Base-by-base conservation (phyloP, 2,329 filamentous ascomycete genomes). In the Leptographium radiaticola region DNA sequence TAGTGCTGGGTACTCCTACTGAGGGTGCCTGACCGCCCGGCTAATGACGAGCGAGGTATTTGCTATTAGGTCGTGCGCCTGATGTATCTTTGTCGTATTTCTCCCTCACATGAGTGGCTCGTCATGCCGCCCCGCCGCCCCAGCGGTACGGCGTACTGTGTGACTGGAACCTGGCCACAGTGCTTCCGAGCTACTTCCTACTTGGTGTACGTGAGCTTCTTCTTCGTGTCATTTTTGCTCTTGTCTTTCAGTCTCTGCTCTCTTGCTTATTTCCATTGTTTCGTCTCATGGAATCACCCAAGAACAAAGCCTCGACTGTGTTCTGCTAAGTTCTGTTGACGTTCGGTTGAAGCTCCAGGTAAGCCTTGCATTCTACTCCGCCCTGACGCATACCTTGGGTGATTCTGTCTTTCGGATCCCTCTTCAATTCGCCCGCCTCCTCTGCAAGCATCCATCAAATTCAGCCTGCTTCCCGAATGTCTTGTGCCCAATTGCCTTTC, bases 41-140 rank as follows among this genome's bases (percentile, higher is more conserved):
- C 58, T 56, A 59, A 58, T 57, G 53, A 48, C 51, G 56, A 58
- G 55, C 54, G 53, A 59, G 55, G 46, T 53, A 58, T 57, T 58
- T 45, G 38, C 36, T n/a, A 25, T 25, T 25, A 33, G 25, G 15
- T 12, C 16, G 16, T 7, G 34, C 53, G 45, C 48, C 52, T 57
- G 51, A 48, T 51, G 53, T 25, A 25, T 25, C 25, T 25, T 25
- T 25, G 25, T 25, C 25, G 20, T 53, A 39, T 43, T 55, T 52
- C 51, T 46, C 30, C 53, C 39, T 49, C 49, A 49, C 51, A 15
- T 44, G 18, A 56, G 43, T 58, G 55, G 53, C 40, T 52, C 42
- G 49, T 18, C 46, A 15, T 16, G 18, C 18, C 42, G 34, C 12
- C 36, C 39, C 36, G 52, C 25, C 50, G n/a, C 53, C 31, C 33